phyloP scores from a whole-genome alignment of 352 stramenopile species.

The Phytophthora pinifolia region DNA sequence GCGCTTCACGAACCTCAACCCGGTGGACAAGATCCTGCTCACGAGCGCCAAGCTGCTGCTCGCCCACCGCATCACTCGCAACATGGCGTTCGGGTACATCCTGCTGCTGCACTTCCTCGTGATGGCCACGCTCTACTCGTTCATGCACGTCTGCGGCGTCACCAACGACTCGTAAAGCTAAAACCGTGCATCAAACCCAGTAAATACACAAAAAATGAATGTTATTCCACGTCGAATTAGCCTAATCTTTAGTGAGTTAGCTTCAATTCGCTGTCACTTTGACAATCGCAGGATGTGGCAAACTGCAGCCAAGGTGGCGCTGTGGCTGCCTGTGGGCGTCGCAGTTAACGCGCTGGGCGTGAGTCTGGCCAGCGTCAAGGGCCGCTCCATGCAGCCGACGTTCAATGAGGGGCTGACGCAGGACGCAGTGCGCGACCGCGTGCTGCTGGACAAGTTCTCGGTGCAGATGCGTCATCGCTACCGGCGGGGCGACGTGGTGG shows the following conservation, averaged over 20 bases:
- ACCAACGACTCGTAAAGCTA: slow-evolving; percentile 56
- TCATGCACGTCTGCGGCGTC: slow-evolving; percentile 84
- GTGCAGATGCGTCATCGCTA: slow-evolving; percentile 71
- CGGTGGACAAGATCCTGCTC: slow-evolving; percentile 90
- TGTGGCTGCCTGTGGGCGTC: slow-evolving; percentile 84
- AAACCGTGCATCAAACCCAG: background rate
- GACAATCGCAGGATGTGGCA: slow-evolving; percentile 45
- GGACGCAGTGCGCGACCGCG: slow-evolving; percentile 70
- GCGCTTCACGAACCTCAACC: slow-evolving; percentile 89
- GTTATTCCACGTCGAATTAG: too few relatives aligned
- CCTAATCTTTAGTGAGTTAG: slow-evolving; percentile 2
- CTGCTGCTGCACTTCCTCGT: slow-evolving; percentile 87
- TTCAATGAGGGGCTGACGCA: slow-evolving; percentile 74
- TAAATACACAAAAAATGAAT: too few relatives aligned
- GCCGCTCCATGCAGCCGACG: slow-evolving; percentile 81
- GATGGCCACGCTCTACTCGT: slow-evolving; percentile 83
- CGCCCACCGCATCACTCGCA: slow-evolving; percentile 78
- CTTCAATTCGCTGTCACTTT: background rate
- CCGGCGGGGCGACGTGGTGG: slow-evolving; percentile 73
- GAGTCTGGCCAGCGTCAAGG: slow-evolving; percentile 73
- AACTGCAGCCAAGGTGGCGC: slow-evolving; percentile 51
- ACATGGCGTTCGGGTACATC: slow-evolving; percentile 85
- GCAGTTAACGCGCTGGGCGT: slow-evolving; percentile 73
- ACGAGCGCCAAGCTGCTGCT: slow-evolving; percentile 85
- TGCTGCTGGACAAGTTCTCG: slow-evolving; percentile 87